Evolutionary conservation across 495 filamentous ascomycete genomes (phyloP).

Genomic region (Evernia prunastri): DNA sequence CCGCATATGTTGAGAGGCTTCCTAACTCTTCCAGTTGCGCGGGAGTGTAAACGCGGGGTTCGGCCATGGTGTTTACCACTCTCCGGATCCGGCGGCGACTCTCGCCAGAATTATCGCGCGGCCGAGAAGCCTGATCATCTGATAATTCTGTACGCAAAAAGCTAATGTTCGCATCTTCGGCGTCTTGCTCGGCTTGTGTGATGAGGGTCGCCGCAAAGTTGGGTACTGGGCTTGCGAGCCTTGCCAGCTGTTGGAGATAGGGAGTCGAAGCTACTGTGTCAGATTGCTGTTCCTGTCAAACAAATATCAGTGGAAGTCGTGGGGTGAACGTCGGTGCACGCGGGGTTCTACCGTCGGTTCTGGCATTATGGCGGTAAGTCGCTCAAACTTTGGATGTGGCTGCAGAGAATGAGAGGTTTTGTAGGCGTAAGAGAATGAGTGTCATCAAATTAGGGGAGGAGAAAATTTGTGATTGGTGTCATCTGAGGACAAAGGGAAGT

Average conservation of each 20-base stretch:
- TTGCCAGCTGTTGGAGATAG: slow-evolving; percentile 30
- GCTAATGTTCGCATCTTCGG: slow-evolving; percentile 53
- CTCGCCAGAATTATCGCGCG: slow-evolving; percentile 5
- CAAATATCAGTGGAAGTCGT: slow-evolving; percentile 7
- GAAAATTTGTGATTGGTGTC: not conserved
- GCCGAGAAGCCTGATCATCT: slow-evolving; percentile 7
- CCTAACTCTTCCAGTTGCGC: slow-evolving; percentile 20
- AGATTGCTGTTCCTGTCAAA: slow-evolving; percentile 33
- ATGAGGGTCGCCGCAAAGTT: slow-evolving; percentile 42
- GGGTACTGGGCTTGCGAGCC: slow-evolving; percentile 42
- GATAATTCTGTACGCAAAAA: slow-evolving; percentile 45
- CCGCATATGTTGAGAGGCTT: slow-evolving; percentile 11
- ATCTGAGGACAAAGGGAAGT: slow-evolving; percentile 1
- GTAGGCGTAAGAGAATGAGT: not conserved
- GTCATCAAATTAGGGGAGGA: not conserved
- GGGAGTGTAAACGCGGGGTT: slow-evolving; percentile 19
- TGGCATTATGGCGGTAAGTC: slow-evolving; percentile 9
- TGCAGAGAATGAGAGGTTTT: not conserved
- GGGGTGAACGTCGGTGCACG: not conserved
- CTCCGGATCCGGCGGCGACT: slow-evolving; percentile 14
- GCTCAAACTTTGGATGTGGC: slow-evolving; percentile 2
- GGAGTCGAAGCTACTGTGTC: slow-evolving; percentile 28
- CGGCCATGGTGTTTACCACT: slow-evolving; percentile 14
- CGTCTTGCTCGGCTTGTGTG: slow-evolving; percentile 46
- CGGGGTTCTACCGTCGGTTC: slow-evolving; percentile 13